A percentile compares a stretch with the other conserved stretches of the same genome.
phyloP scores from a whole-genome alignment of 2,329 filamentous ascomycete genomes.

The Tricladium varicosporioides region DNA sequence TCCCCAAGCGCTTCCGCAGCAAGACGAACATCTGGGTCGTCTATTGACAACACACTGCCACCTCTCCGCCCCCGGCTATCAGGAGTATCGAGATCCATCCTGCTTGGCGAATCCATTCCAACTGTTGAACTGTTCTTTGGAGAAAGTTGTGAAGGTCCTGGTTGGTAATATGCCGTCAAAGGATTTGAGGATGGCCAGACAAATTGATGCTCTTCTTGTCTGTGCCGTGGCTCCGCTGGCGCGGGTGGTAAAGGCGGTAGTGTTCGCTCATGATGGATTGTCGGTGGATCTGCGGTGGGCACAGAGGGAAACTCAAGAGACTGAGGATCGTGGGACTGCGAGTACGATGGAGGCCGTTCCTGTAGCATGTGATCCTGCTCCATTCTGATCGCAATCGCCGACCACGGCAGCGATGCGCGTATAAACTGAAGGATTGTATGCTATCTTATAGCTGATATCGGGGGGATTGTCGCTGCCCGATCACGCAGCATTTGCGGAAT shows the following conservation, averaged over 20 bases:
- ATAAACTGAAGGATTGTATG: background rate
- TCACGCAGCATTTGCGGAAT: slow-evolving; percentile 14
- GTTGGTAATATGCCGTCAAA: slow-evolving; percentile 34
- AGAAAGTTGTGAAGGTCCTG: slow-evolving; percentile 31
- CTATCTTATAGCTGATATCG: slow-evolving; percentile 3
- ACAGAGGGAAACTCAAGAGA: slow-evolving; percentile 28
- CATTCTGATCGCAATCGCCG: slow-evolving; percentile 26
- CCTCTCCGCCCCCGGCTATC: slow-evolving; percentile 30
- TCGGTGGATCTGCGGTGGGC: slow-evolving; percentile 28
- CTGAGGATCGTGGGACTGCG: slow-evolving; percentile 32
- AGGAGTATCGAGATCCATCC: slow-evolving; percentile 32
- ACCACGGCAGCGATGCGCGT: slow-evolving; percentile 7
- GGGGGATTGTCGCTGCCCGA: background rate
- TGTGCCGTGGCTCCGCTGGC: slow-evolving; percentile 22
- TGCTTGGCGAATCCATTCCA: slow-evolving; percentile 25
- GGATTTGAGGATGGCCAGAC: slow-evolving; percentile 35
- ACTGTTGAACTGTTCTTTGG: slow-evolving; percentile 23
- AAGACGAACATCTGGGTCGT: slow-evolving; percentile 65
- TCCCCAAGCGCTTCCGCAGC: slow-evolving; percentile 76
- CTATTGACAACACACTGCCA: slow-evolving; percentile 43
- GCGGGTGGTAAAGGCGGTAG: slow-evolving; percentile 30
- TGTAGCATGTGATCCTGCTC: slow-evolving; percentile 34
- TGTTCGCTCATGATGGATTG: slow-evolving; percentile 31
- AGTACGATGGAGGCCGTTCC: slow-evolving; percentile 31
- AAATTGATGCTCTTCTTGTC: slow-evolving; percentile 27